phyloP scores from a whole-genome alignment of 345 rosid species.

The Gossypium longicalyx region DNA sequence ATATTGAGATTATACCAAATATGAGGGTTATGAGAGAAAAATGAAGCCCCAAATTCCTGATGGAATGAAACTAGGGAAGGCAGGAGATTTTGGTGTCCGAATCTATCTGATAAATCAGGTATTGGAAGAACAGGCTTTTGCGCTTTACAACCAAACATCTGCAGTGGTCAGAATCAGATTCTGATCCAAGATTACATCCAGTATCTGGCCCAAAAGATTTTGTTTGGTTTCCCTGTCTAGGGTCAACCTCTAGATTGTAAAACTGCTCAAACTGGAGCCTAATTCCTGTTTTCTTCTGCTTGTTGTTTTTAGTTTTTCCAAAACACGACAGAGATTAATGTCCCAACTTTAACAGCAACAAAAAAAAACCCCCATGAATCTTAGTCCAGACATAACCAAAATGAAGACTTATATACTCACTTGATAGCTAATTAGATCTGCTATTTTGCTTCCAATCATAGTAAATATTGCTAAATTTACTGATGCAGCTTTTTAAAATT shows the following conservation, averaged over 20 bases:
- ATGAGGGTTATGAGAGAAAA: background rate
- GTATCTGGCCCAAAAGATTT: constrained; percentile 5
- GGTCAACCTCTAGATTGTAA: background rate
- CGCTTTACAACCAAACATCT: background rate
- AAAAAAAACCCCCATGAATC: too few species aligned
- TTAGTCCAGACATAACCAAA: too few species aligned
- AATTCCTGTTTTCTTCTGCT: too few species aligned
- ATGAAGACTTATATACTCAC: too few species aligned
- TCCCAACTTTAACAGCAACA: too few species aligned
- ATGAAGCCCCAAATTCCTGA: background rate
- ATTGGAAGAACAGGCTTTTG: background rate
- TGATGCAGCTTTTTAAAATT: too few species aligned
- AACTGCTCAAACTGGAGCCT: too few species aligned
- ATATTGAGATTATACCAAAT: background rate
- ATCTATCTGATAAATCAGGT: background rate
- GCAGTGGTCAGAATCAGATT: background rate
- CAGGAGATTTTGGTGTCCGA: background rate
- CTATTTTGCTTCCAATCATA: too few species aligned
- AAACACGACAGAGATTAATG: too few species aligned
- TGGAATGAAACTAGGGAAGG: background rate
- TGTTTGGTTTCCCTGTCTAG: background rate
- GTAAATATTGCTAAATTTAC: too few species aligned
- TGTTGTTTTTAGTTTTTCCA: too few species aligned
- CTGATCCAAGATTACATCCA: background rate
- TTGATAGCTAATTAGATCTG: too few species aligned